Evolutionary conservation across 2,329 filamentous ascomycete species (phyloP), one percentile per base, ranked within the genome.

Genomic region (Trichoderma polysporum): DNA sequence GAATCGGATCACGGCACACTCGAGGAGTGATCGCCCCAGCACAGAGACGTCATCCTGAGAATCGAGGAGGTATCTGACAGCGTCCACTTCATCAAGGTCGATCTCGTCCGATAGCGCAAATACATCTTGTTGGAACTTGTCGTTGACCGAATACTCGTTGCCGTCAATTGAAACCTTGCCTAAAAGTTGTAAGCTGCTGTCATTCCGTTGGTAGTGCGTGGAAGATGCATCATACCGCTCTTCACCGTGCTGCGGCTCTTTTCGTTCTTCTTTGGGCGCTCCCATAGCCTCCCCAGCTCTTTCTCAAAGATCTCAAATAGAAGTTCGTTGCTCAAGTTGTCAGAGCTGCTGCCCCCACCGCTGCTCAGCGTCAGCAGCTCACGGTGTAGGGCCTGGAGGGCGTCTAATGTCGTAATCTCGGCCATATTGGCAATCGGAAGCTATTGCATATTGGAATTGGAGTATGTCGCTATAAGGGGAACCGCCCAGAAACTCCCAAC

Each of bases 21-120:
- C 89, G 64, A 93, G 84, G 68, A 92, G 84, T 3, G 92, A 85
- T 27, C 92, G 88, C 68, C 92, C 92, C 5, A 93, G 83, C 17
- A 86, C 82, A 52, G 86, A 83, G 17, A 88, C 84, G 71, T 94
- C 90, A 41, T 88, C 85, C 75, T 92, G 86, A 19, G 91, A 89
- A 65, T 90, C 88, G 60, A 96, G 81, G 66, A 97, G 87, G 58
- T 95, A 86, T 71, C 86, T 85, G 10, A 93, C 91, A 19, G 94
- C 91, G 73, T 95, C 88, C 66, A 97, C 77, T 79, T 99, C 96
- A 79, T 99, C 94, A 61, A 99, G 84, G 73, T 97, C 90, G 69
- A 97, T 84, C 72, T 93, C 92, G 77, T 98, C 94, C 65, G 94
- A 91, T 41, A 99, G 84, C 73, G 92, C 87, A 35, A 97, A 83